Conservation (phyloP, 352 stramenopile species). For the Aphanomyces astaci region DNA sequence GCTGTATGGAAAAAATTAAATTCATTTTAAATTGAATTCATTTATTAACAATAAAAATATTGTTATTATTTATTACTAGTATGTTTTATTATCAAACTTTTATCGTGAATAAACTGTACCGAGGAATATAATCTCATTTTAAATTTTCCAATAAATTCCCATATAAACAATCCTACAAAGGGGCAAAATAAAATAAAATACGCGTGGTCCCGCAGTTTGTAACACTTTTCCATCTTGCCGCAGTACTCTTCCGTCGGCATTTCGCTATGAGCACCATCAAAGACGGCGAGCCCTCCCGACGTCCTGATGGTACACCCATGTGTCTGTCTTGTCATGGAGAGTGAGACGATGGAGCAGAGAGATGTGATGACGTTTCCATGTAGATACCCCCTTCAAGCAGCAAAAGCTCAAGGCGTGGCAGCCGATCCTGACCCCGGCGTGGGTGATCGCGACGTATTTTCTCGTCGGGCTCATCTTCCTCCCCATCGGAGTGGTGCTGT, state of each 20-base stretch:
- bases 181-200: conserved; percentile 1
- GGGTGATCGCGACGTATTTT: conserved; percentile 72
- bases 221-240: background rate
- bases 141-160: background rate
- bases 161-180: background rate
- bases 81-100: too few relatives aligned
- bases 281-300: conserved; percentile 9
- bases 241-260: background rate
- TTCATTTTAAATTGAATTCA: background rate
- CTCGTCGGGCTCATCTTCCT: conserved; percentile 75
- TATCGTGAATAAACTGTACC: too few relatives aligned
- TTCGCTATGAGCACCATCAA: background rate
- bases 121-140: too few relatives aligned
- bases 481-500: conserved; percentile 42
- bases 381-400: conserved; percentile 26
- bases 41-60: too few relatives aligned
- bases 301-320: conserved; percentile 12
- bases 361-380: background rate
- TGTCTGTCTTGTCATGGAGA: background rate
- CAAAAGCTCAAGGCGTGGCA: conserved; percentile 56
- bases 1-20: conserved; percentile 5
- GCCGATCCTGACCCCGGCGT: conserved; percentile 81
- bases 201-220: background rate
- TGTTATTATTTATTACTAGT: too few relatives aligned
- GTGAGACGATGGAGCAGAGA: too few relatives aligned